A percentile compares a stretch with the other conserved stretches of the same genome.
Evolutionary conservation across 2,329 filamentous ascomycete species (phyloP).

Genomic region (Penicillium sp.): DNA sequence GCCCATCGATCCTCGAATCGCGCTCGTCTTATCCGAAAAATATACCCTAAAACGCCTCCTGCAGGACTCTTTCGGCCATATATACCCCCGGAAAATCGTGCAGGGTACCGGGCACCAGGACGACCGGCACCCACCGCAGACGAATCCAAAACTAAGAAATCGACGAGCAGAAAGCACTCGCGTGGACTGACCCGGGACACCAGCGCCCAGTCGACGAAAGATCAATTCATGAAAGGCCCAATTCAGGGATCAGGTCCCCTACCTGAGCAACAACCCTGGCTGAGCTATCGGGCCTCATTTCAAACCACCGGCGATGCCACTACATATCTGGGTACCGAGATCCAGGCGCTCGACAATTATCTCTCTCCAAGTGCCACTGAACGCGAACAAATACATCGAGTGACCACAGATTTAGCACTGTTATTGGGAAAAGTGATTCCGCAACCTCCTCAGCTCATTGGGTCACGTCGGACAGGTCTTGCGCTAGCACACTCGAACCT

Average conservation of each 20-base stretch:
- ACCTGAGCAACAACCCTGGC: conserved; percentile 34
- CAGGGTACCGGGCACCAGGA: conserved; percentile 11
- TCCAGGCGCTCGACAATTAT: conserved; percentile 47
- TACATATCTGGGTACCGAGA: conserved; percentile 44
- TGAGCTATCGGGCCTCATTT: conserved; percentile 23
- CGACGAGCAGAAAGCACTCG: conserved; percentile 4
- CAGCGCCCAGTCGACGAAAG: neutral
- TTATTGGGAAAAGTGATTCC: conserved; percentile 29
- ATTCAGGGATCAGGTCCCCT: conserved; percentile 10
- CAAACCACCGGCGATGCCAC: conserved; percentile 20
- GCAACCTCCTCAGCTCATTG: conserved; percentile 47
- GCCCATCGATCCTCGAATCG: conserved; percentile 43
- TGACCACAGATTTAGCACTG: conserved; percentile 30
- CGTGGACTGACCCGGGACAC: conserved; percentile 4
- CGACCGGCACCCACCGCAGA: conserved; percentile 2
- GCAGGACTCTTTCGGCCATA: conserved; percentile 18
- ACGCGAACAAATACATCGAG: conserved; percentile 26
- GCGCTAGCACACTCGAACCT: conserved; percentile 55
- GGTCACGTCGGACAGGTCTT: conserved; percentile 54
- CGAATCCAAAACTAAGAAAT: conserved; percentile 1
- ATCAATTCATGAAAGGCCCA: neutral
- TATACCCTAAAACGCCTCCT: conserved; percentile 17
- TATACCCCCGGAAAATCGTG: conserved; percentile 16
- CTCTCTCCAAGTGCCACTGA: conserved; percentile 47
- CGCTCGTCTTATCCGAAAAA: conserved; percentile 35